phyloP scores from a whole-genome alignment of 1,284 basidiomycete genomes.

The Gyrodon tennesseensis region DNA sequence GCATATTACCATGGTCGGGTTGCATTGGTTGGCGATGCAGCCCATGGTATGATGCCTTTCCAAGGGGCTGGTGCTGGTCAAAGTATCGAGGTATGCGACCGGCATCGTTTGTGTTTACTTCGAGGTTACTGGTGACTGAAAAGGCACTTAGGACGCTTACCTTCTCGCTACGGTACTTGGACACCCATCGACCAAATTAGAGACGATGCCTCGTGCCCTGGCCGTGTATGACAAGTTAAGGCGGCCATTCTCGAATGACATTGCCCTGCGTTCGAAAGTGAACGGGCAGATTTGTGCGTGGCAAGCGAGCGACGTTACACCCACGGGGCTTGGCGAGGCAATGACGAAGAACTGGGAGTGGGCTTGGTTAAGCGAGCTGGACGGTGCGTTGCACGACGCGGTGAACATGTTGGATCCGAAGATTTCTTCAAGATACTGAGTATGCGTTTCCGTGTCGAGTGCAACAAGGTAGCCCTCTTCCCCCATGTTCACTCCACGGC shows the following conservation, averaged over 20 bases:
- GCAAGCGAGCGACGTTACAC: slow-evolving; percentile 29
- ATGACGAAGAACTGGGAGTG: slow-evolving; percentile 38
- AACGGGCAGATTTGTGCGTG: slow-evolving; percentile 30
- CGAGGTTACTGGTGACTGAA: not conserved
- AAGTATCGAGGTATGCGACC: slow-evolving; percentile 53
- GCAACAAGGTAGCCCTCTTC: not conserved
- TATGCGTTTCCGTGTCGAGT: not conserved
- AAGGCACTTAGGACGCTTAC: slow-evolving; percentile 43
- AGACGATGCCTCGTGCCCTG: slow-evolving; percentile 45
- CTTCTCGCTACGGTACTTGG: slow-evolving; percentile 51
- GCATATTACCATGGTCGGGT: slow-evolving; percentile 48
- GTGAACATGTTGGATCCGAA: slow-evolving; percentile 24
- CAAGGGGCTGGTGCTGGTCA: slow-evolving; percentile 60
- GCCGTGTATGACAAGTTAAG: slow-evolving; percentile 49
- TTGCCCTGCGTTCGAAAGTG: slow-evolving; percentile 29
- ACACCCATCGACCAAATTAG: slow-evolving; percentile 44
- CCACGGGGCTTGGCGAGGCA: slow-evolving; percentile 19
- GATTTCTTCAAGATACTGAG: not conserved
- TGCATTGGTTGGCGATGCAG: slow-evolving; percentile 58
- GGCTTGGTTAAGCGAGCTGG: slow-evolving; percentile 39
- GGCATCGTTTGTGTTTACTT: not conserved
- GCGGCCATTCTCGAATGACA: slow-evolving; percentile 46
- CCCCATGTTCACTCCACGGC: not conserved
- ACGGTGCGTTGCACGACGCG: slow-evolving; percentile 34
- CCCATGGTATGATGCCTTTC: slow-evolving; percentile 59